Percentiles rank a stretch among this genome's conserved stretches.
phyloP scores from a whole-genome alignment of 306 rosid genomes.

The Cicer judaicum region DNA sequence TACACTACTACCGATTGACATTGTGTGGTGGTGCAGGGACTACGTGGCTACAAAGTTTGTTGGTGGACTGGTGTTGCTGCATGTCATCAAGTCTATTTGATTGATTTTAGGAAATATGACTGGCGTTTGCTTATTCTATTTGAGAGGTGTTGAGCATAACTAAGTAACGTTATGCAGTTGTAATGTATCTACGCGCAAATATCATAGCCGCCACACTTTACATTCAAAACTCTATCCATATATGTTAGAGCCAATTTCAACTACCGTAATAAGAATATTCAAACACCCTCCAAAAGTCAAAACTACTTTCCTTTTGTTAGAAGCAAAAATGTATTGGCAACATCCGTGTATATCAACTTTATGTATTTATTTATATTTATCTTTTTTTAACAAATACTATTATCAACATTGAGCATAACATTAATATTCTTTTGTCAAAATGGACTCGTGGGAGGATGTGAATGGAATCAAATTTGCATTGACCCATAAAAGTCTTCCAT shows the following conservation, averaged over 20 bases:
- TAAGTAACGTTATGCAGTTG: neutral
- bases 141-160: conserved; percentile 14
- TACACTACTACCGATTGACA: no score
- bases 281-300: conserved; percentile 35
- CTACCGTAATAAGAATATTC: neutral
- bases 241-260: neutral
- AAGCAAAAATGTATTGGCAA: conserved; percentile 21
- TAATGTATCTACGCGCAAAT: conserved; percentile 22
- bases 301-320: neutral
- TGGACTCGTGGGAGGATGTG: conserved; percentile 27
- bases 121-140: neutral
- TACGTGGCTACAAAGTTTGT: neutral
- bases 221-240: conserved; percentile 21
- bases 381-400: no score
- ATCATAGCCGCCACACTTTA: conserved; percentile 28
- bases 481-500: conserved; percentile 2
- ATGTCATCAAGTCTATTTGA: neutral
- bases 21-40: neutral
- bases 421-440: neutral
- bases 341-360: neutral
- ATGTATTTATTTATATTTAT: neutral
- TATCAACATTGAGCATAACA: neutral
- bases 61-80: neutral
- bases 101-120: no score
- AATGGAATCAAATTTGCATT: conserved; percentile 22